A percentile compares a stretch with the other conserved stretches of the same genome.
These are phyloP conservation scores for Schwanniomyces vanrijiae DNA, from an alignment of 805 yeast genomes.

Conservation along the genomic window DNA sequence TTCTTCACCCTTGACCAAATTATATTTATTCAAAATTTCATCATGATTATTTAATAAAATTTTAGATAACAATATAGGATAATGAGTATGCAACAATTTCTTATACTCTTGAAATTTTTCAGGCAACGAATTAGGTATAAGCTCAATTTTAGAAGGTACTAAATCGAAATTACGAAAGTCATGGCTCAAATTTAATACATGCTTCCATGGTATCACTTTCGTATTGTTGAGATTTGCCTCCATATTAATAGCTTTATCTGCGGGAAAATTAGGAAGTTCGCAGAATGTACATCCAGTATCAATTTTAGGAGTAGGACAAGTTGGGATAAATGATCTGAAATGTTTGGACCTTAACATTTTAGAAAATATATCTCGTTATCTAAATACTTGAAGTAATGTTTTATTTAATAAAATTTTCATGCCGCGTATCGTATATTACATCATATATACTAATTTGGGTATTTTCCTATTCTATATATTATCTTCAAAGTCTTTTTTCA, in stretches of 20 bases:
- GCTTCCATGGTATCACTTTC: constrained; percentile 53
- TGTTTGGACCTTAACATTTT: constrained; percentile 1
- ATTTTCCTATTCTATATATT: neutral
- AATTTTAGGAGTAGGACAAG: constrained; percentile 50
- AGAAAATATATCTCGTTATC: neutral
- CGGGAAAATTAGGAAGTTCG: constrained; percentile 37
- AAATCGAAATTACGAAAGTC: constrained; percentile 29
- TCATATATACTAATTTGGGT: neutral
- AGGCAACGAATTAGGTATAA: constrained; percentile 42
- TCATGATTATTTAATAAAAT: constrained; percentile 27
- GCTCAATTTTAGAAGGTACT: constrained; percentile 55
- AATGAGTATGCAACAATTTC: constrained; percentile 35
- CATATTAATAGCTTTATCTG: constrained; percentile 40
- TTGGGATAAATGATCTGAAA: constrained; percentile 7
- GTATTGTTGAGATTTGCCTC: constrained; percentile 46
- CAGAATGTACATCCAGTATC: constrained; percentile 70
- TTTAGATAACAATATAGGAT: constrained; percentile 54
- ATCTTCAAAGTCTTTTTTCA: constrained; percentile 48
- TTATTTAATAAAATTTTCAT: neutral
- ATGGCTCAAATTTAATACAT: constrained; percentile 53
- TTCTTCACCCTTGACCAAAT: constrained; percentile 9
- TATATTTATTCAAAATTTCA: constrained; percentile 5
- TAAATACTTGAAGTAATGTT: neutral
- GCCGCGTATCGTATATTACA: neutral
- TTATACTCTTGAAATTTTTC: constrained; percentile 37